These are phyloP conservation scores for Xanthoconium separans DNA, from an alignment of 1,284 basidiomycete species.

Conservation along the genomic window DNA sequence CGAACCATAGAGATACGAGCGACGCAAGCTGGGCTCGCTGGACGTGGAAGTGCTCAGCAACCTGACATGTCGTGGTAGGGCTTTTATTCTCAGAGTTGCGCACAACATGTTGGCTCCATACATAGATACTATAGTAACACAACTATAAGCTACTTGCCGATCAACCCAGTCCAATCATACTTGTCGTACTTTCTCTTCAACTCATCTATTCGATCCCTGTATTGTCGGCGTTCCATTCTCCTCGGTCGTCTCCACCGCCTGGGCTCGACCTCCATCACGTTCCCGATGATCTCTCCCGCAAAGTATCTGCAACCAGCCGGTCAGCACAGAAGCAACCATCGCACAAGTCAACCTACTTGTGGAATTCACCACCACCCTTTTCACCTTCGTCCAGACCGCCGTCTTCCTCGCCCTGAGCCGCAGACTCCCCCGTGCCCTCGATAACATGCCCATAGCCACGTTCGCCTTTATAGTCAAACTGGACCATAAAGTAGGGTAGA, in stretches of 20 bases:
- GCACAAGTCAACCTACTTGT: conserved; percentile 53
- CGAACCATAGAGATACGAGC: conserved; percentile 64
- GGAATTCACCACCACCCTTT: conserved; percentile 87
- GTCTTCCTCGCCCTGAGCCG: conserved; percentile 63
- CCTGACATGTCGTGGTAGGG: conserved; percentile 6
- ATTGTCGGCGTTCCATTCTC: conserved; percentile 66
- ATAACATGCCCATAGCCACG: conserved; percentile 98
- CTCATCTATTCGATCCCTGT: conserved; percentile 65
- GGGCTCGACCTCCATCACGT: conserved; percentile 87
- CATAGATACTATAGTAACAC: no score
- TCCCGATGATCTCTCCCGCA: conserved; percentile 93
- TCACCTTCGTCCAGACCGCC: conserved; percentile 77
- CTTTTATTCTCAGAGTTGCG: conserved; percentile 2
- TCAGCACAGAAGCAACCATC: conserved; percentile 1
- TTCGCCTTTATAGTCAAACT: conserved; percentile 96
- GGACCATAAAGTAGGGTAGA: conserved; percentile 97
- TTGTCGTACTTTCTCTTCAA: conserved; percentile 70
- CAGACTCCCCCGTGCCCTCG: conserved; percentile 76
- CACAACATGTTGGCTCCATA: conserved; percentile 7
- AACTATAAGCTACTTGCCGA: conserved; percentile 37
- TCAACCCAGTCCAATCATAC: conserved; percentile 80
- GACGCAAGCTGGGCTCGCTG: conserved; percentile 35
- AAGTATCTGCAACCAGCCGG: conserved; percentile 68
- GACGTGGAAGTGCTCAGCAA: conserved; percentile 18
- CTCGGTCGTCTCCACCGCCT: conserved; percentile 82